These are phyloP conservation scores for Colletotrichum caudatum DNA, from an alignment of 2,329 filamentous ascomycete species.

Conservation along the genomic window DNA sequence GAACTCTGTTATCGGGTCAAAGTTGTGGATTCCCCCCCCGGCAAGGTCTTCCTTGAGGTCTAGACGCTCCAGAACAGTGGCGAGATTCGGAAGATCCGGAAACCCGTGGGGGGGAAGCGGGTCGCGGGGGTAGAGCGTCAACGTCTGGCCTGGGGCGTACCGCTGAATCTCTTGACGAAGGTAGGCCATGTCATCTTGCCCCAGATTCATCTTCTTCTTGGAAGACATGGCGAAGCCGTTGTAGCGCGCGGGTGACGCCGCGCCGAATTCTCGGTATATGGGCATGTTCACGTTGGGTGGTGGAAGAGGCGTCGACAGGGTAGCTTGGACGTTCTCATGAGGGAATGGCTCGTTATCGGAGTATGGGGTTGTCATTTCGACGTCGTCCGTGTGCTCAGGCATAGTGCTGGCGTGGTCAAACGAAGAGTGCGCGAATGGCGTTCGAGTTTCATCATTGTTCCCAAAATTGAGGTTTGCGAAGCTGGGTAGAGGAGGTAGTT, in stretches of 20 bases:
- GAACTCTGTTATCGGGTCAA: background rate
- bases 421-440: background rate
- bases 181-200: background rate
- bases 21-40: background rate
- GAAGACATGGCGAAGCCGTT: background rate
- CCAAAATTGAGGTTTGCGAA: no score
- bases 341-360: no score
- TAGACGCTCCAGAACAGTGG: no score
- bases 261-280: no score
- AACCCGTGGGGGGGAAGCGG: background rate
- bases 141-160: background rate
- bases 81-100: background rate
- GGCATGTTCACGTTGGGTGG: no score
- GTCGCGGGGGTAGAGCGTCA: background rate
- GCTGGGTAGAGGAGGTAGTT: no score
- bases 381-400: background rate
- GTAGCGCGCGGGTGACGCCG: no score
- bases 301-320: background rate
- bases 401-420: background rate
- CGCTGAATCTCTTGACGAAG: background rate
- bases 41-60: no score
- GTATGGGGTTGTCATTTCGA: no score
- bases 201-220: background rate
- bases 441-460: no score
- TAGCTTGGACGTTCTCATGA: rapidly evolving